Conservation (phyloP, 1,139 yeast species). For the Zhuliangozyma blackwelliae region DNA sequence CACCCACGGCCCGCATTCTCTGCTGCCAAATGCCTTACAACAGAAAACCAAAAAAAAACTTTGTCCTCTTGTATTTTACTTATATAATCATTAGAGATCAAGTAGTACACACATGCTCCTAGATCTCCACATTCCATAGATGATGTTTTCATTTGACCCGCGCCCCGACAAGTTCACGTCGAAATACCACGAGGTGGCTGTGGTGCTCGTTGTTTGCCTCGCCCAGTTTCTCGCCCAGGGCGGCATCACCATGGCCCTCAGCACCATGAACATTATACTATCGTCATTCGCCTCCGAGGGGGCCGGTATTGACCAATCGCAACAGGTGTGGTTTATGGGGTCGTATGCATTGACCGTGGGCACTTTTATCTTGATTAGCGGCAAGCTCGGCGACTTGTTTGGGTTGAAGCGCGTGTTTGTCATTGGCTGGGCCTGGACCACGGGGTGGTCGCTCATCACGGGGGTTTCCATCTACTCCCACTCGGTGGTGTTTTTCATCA, state of each 20-base stretch:
- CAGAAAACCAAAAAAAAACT: too few species aligned
- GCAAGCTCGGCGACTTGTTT: constrained; percentile 51
- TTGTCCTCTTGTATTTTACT: neutral
- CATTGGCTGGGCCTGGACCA: constrained; percentile 42
- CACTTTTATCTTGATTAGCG: constrained; percentile 47
- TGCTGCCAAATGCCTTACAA: too few species aligned
- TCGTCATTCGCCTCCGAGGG: constrained; percentile 19
- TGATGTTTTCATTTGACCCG: constrained; percentile 3
- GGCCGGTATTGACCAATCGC: constrained; percentile 14
- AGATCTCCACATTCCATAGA: neutral
- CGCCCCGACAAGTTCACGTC: constrained; percentile 14
- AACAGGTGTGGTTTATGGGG: constrained; percentile 53
- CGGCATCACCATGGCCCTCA: constrained; percentile 35
- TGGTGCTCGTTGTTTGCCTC: constrained; percentile 30
- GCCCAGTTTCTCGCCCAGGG: constrained; percentile 40
- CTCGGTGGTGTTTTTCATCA: constrained; percentile 43
- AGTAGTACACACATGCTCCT: too few species aligned
- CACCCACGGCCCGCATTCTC: too few species aligned
- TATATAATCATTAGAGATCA: neutral
- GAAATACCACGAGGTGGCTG: constrained; percentile 23
- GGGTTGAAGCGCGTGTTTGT: constrained; percentile 43
- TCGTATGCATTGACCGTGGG: constrained; percentile 55
- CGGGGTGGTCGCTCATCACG: constrained; percentile 43
- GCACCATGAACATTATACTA: constrained; percentile 35
- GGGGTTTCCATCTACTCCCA: constrained; percentile 44